phyloP scores from a whole-genome alignment of 306 rosid species.

The Aeschynomene evenia region DNA sequence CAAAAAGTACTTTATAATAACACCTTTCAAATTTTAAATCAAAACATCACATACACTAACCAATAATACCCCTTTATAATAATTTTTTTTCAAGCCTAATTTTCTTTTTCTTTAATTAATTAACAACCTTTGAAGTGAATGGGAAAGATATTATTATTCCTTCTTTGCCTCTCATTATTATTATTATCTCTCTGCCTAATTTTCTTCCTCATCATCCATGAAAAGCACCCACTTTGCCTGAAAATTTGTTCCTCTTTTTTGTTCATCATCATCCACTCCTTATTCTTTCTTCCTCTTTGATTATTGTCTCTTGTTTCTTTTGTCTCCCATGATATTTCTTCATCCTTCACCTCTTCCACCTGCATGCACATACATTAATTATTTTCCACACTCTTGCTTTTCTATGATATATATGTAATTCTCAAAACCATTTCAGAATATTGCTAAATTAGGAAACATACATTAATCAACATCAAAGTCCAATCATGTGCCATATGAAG shows the following conservation, averaged over 20 bases:
- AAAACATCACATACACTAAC: no score
- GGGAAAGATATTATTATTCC: constrained; percentile 48
- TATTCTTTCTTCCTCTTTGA: constrained; percentile 34
- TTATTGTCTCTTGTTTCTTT: constrained; percentile 25
- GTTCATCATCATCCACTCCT: constrained; percentile 40
- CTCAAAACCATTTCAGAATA: constrained; percentile 4
- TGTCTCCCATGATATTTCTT: constrained; percentile 52
- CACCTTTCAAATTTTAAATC: no score
- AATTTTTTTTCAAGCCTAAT: not conserved
- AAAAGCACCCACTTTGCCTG: constrained; percentile 72
- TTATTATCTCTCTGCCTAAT: constrained; percentile 54
- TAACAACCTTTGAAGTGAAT: constrained; percentile 50
- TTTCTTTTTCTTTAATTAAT: no score
- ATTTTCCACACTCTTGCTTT: constrained; percentile 27
- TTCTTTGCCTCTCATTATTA: constrained; percentile 59
- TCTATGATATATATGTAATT: not conserved
- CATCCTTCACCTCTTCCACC: constrained; percentile 57
- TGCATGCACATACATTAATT: constrained; percentile 69
- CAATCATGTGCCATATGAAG: not conserved
- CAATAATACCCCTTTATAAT: not conserved
- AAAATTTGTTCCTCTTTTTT: constrained; percentile 34
- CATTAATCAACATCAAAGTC: constrained; percentile 19
- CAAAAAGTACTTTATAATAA: no score
- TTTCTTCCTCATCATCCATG: constrained; percentile 78
- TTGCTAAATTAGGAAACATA: constrained; percentile 19